These are phyloP conservation scores for Pyrenochaeta sp. DNA, from an alignment of 2,329 filamentous ascomycete species.

Conservation along the genomic window DNA sequence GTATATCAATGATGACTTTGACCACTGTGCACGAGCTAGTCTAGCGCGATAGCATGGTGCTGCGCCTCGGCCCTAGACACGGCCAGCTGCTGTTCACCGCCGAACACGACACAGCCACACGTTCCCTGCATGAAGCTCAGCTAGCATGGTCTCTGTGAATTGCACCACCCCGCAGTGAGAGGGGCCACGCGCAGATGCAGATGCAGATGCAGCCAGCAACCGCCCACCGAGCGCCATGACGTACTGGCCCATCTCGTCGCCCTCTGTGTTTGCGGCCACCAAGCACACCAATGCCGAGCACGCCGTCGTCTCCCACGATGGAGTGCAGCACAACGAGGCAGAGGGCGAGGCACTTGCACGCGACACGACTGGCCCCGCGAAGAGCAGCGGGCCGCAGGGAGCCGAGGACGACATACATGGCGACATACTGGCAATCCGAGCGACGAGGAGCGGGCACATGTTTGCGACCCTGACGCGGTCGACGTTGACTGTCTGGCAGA, in stretches of 20 bases:
- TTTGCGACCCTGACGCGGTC: constrained; percentile 89
- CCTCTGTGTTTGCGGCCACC: constrained; percentile 81
- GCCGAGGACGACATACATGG: constrained; percentile 55
- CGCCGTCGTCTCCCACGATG: constrained; percentile 68
- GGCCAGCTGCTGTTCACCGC: constrained; percentile 15
- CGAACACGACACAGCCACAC: constrained; percentile 31
- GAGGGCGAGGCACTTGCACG: no score
- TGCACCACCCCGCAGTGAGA: constrained; percentile 37
- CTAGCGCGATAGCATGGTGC: constrained; percentile 13
- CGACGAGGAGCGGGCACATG: constrained; percentile 79
- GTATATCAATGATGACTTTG: not conserved
- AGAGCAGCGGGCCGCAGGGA: constrained; percentile 14
- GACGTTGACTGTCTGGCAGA: constrained; percentile 95
- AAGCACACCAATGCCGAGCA: constrained; percentile 66
- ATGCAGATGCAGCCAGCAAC: constrained; percentile 47
- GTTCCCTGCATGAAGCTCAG: constrained; percentile 30
- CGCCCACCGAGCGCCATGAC: constrained; percentile 62
- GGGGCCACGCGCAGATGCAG: no score
- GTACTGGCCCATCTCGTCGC: constrained; percentile 91
- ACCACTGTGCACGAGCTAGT: not conserved
- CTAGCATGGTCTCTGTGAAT: constrained; percentile 29
- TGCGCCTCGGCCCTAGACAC: constrained; percentile 16
- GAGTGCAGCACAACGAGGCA: constrained; percentile 43
- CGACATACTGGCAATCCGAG: constrained; percentile 77
- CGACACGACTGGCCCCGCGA: no score